A percentile compares a stretch with the other conserved stretches of the same genome.
These are phyloP conservation scores for Apiospora koreana DNA, from an alignment of 2,329 filamentous ascomycete species.

Conservation along the genomic window DNA sequence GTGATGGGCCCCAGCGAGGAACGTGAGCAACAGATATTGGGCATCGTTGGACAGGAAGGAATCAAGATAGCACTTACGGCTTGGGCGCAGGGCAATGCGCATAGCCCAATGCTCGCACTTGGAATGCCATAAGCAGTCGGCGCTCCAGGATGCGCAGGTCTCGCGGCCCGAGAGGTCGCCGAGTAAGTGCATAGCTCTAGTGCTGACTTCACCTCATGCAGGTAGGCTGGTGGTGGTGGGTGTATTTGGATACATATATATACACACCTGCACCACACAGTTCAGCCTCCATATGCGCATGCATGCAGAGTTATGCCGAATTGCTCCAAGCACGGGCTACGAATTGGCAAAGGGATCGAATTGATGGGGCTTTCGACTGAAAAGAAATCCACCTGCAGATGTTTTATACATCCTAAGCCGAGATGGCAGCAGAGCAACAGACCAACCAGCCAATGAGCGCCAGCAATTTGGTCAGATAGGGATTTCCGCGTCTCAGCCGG, in stretches of 20 bases:
- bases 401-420: slow-evolving; percentile 2
- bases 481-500: background rate
- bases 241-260: background rate
- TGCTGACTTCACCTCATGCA: background rate
- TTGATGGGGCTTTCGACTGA: background rate
- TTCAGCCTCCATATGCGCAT: background rate
- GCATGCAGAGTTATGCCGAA: background rate
- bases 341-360: background rate
- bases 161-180: background rate
- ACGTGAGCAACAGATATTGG: background rate
- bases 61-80: background rate
- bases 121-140: background rate
- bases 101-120: background rate
- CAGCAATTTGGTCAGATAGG: background rate
- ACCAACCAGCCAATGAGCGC: background rate
- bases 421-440: background rate
- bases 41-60: slow-evolving; percentile 4
- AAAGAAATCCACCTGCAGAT: background rate
- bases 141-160: background rate
- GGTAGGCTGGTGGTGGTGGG: background rate
- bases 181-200: background rate
- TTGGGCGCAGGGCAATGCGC: slow-evolving; percentile 8
- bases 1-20: slow-evolving; percentile 14
- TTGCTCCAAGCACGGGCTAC: background rate
- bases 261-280: too few species aligned